phyloP scores from a whole-genome alignment of 805 yeast species.

The Myxozyma melibiosi region DNA sequence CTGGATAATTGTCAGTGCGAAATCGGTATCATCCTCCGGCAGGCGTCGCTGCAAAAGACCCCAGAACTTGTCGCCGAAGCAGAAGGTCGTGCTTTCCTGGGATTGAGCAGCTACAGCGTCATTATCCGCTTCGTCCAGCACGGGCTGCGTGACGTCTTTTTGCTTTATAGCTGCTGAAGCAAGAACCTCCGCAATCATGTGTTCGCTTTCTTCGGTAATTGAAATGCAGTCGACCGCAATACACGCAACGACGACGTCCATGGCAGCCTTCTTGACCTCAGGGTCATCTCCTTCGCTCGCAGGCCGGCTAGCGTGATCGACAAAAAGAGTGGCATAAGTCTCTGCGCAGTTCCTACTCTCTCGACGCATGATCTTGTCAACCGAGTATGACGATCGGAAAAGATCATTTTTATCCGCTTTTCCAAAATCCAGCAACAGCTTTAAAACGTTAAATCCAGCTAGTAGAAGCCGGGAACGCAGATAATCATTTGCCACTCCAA shows the following conservation, averaged over 20 bases:
- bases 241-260: constrained; percentile 13
- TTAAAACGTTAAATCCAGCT: constrained; percentile 11
- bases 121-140: constrained; percentile 13
- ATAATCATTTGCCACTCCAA: constrained; percentile 1
- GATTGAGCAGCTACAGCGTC: constrained; percentile 31
- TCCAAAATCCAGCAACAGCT: constrained; percentile 7
- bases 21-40: constrained; percentile 26
- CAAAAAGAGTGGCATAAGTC: constrained; percentile 45
- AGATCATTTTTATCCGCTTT: background rate
- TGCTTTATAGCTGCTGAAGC: constrained; percentile 14
- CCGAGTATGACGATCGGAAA: constrained; percentile 5
- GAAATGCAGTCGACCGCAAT: constrained; percentile 15
- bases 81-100: constrained; percentile 10
- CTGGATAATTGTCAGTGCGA: constrained; percentile 31
- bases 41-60: constrained; percentile 29
- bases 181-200: constrained; percentile 12
- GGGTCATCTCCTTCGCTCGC: background rate
- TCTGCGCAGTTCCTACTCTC: constrained; percentile 56
- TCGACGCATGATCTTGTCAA: constrained; percentile 26
- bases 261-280: constrained; percentile 5
- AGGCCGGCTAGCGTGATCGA: constrained; percentile 31
- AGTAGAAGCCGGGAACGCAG: constrained; percentile 2
- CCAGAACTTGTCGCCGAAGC: constrained; percentile 29
- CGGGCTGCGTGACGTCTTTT: constrained; percentile 19
- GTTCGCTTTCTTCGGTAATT: constrained; percentile 21